These are phyloP conservation scores for Vanderwaltozyma tropicalis DNA, from an alignment of 805 yeast species.

Conservation along the genomic window DNA sequence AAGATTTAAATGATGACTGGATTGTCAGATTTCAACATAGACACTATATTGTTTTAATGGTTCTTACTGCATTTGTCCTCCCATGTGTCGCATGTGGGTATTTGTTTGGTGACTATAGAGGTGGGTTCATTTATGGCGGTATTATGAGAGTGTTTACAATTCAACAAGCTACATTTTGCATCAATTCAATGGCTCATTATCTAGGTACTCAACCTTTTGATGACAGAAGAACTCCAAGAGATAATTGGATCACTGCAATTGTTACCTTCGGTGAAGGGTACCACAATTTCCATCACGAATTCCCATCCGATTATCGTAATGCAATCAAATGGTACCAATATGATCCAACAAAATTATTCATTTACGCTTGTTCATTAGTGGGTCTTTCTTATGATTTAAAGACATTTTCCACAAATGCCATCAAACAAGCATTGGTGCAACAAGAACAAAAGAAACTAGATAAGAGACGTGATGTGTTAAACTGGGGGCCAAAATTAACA, in stretches of 20 bases:
- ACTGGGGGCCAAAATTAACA: slow-evolving; percentile 67
- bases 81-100: slow-evolving; percentile 52
- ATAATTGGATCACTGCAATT: slow-evolving; percentile 67
- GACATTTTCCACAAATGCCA: slow-evolving; percentile 68
- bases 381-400: slow-evolving; percentile 68
- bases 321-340: slow-evolving; percentile 82
- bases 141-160: slow-evolving; percentile 56
- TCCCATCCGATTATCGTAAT: slow-evolving; percentile 82
- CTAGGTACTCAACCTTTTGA: slow-evolving; percentile 80
- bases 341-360: slow-evolving; percentile 67
- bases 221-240: slow-evolving; percentile 80
- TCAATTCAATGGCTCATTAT: slow-evolving; percentile 80
- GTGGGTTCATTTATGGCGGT: slow-evolving; percentile 74
- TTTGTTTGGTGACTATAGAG: slow-evolving; percentile 49
- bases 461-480: slow-evolving; percentile 45
- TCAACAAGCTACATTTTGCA: slow-evolving; percentile 82
- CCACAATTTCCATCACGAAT: slow-evolving; percentile 85
- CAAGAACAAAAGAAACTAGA: slow-evolving; percentile 76
- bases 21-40: slow-evolving; percentile 73
- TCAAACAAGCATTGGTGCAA: slow-evolving; percentile 72
- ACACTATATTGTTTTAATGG: slow-evolving; percentile 58
- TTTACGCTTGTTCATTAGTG: slow-evolving; percentile 47
- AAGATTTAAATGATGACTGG: slow-evolving; percentile 71
- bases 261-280: slow-evolving; percentile 86
- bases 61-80: slow-evolving; percentile 46